A percentile compares a stretch with the other conserved stretches of the same genome.
These are phyloP conservation scores for Boletus mariae DNA, from an alignment of 1,284 basidiomycete species.

Conservation along the genomic window DNA sequence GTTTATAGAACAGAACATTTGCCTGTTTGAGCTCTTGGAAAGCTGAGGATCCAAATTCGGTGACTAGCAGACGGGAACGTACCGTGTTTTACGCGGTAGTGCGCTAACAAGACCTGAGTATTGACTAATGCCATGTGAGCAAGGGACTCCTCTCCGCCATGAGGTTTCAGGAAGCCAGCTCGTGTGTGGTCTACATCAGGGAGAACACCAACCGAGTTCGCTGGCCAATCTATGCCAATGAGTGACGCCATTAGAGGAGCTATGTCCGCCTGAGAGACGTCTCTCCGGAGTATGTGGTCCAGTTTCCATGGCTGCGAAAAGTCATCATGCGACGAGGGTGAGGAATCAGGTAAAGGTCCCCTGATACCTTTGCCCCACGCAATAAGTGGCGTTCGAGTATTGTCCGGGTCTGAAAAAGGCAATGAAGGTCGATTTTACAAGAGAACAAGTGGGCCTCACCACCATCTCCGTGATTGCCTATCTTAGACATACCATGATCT, in stretches of 20 bases:
- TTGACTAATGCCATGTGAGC: constrained; percentile 69
- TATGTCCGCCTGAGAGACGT: constrained; percentile 85
- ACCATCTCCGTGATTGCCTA: constrained; percentile 90
- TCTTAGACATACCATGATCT: constrained; percentile 88
- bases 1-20: constrained; percentile 59
- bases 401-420: constrained; percentile 68
- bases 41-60: constrained; percentile 6
- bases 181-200: constrained; percentile 59
- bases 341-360: constrained; percentile 54
- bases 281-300: constrained; percentile 54
- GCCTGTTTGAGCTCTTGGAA: constrained; percentile 56
- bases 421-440: constrained; percentile 5
- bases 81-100: constrained; percentile 80
- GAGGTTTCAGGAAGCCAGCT: constrained; percentile 51
- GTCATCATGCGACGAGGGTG: constrained; percentile 59
- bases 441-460: constrained; percentile 41
- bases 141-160: constrained; percentile 37
- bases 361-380: constrained; percentile 81
- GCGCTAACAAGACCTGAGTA: constrained; percentile 73
- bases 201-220: constrained; percentile 72
- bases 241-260: constrained; percentile 76
- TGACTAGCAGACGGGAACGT: constrained; percentile 12
- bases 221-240: constrained; percentile 70
- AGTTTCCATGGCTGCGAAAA: constrained; percentile 68
- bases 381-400: constrained; percentile 83